These are phyloP conservation scores for Immersiella caudata DNA, from an alignment of 495 filamentous ascomycete genomes.

Conservation along the genomic window DNA sequence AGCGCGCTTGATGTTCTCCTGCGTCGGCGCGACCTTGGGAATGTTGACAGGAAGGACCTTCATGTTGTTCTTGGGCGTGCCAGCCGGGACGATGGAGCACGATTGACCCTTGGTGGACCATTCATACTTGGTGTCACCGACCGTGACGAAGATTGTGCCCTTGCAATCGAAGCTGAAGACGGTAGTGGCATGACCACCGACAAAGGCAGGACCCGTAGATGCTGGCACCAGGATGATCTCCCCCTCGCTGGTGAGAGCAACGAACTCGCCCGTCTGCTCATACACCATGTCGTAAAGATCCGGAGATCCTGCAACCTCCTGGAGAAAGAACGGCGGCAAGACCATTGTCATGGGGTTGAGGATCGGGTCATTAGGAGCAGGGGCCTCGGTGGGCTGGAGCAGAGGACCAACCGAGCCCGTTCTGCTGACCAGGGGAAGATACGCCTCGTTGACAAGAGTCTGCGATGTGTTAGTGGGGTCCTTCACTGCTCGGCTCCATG, in stretches of 20 bases:
- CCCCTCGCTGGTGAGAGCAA: background rate
- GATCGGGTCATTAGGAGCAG: slow-evolving; percentile 9
- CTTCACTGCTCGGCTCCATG: background rate
- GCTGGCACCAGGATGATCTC: slow-evolving; percentile 1
- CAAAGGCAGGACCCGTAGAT: background rate
- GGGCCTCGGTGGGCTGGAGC: slow-evolving; percentile 6
- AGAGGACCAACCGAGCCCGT: slow-evolving; percentile 9
- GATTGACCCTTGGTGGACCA: slow-evolving; percentile 8
- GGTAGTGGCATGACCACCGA: slow-evolving; percentile 1
- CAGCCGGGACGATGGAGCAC: background rate
- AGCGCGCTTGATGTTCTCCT: background rate
- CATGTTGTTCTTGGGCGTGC: background rate
- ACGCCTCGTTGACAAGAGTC: slow-evolving; percentile 8
- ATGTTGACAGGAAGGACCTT: slow-evolving; percentile 15
- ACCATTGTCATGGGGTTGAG: background rate
- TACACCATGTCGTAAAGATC: background rate
- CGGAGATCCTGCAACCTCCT: background rate
- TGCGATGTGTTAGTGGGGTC: background rate
- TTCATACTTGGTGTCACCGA: slow-evolving; percentile 1
- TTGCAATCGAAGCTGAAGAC: slow-evolving; percentile 23
- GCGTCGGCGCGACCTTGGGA: background rate
- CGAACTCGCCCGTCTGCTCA: slow-evolving; percentile 1
- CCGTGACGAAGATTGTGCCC: slow-evolving; percentile 14
- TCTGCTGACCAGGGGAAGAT: slow-evolving; percentile 11
- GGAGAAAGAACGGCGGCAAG: slow-evolving; percentile 4